phyloP scores from a whole-genome alignment of 192 early-diverging fungal genomes.

The Spizellomyces punctatus region DNA sequence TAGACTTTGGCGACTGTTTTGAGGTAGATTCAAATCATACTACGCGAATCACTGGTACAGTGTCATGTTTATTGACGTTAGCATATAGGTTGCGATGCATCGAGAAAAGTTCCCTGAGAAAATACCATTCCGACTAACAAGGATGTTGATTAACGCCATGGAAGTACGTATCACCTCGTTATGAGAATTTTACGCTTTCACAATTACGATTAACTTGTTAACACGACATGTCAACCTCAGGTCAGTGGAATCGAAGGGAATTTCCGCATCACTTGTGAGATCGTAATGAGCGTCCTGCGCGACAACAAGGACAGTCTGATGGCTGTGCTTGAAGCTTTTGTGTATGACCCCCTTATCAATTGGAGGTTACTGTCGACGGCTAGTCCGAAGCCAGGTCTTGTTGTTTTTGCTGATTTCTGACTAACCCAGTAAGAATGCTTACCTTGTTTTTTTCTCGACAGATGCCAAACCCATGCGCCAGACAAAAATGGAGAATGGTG shows the following conservation, averaged over 20 bases:
- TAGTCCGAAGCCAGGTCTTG: constrained; percentile 47
- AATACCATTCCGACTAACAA: constrained; percentile 97
- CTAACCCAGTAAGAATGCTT: background rate
- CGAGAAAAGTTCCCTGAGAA: constrained; percentile 96
- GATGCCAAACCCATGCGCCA: constrained; percentile 32
- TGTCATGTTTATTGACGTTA: constrained; percentile 6
- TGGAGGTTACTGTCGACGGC: constrained; percentile 73
- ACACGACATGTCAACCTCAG: constrained; percentile 17
- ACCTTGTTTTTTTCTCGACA: background rate
- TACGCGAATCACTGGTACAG: background rate
- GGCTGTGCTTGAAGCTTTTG: constrained; percentile 98
- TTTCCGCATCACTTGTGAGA: constrained; percentile 93
- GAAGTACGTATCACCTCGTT: constrained; percentile 56
- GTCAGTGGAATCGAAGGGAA: constrained; percentile 92
- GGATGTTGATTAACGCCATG: constrained; percentile 98
- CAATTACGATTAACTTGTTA: background rate
- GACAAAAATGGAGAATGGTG: constrained; percentile 38
- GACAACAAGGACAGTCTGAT: constrained; percentile 96
- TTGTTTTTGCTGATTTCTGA: background rate
- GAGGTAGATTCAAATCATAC: constrained; percentile 55
- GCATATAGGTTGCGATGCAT: constrained; percentile 81
- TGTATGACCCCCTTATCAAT: constrained; percentile 94
- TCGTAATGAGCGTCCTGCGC: constrained; percentile 93
- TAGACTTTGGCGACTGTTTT: constrained; percentile 98
- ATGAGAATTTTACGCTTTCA: background rate